phyloP scores from a whole-genome alignment of 345 rosid genomes.

The Corchorus olitorius region DNA sequence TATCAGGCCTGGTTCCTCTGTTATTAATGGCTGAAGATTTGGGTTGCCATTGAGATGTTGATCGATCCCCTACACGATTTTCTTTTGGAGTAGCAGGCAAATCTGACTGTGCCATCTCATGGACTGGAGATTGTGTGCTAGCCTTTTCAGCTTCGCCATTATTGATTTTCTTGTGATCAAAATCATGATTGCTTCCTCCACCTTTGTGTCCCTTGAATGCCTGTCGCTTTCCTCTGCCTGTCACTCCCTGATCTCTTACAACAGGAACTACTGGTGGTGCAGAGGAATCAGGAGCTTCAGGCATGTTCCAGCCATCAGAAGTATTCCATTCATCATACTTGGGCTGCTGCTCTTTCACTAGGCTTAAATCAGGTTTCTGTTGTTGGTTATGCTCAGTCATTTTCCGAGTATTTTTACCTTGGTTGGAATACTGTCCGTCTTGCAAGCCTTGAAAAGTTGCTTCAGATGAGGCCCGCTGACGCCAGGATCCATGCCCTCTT shows the following conservation, averaged over 20 bases:
- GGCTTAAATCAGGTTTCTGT: constrained; percentile 41
- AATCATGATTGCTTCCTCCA: constrained; percentile 44
- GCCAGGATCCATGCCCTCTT: constrained; percentile 71
- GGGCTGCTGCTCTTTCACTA: constrained; percentile 50
- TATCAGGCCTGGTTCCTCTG: constrained; percentile 44
- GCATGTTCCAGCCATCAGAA: constrained; percentile 62
- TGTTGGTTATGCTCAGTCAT: constrained; percentile 44
- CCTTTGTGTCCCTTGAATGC: constrained; percentile 51
- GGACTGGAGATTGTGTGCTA: constrained; percentile 37
- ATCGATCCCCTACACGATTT: constrained; percentile 54
- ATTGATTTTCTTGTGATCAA: constrained; percentile 53
- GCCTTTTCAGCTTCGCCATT: constrained; percentile 43
- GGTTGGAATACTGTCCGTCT: constrained; percentile 37
- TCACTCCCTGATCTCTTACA: constrained; percentile 56
- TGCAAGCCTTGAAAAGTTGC: constrained; percentile 38
- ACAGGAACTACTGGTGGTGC: constrained; percentile 33
- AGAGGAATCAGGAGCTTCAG: constrained; percentile 42
- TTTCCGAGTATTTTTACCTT: constrained; percentile 41
- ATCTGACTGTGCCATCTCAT: constrained; percentile 50
- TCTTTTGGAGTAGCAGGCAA: constrained; percentile 54
- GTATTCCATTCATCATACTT: constrained; percentile 46
- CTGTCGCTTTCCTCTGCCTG: constrained; percentile 56
- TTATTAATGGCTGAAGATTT: constrained; percentile 40
- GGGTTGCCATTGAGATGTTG: constrained; percentile 76
- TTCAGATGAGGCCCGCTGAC: constrained; percentile 57